phyloP scores from a whole-genome alignment of 768 basidiomycete species.

The Aureoboletus auriporus region DNA sequence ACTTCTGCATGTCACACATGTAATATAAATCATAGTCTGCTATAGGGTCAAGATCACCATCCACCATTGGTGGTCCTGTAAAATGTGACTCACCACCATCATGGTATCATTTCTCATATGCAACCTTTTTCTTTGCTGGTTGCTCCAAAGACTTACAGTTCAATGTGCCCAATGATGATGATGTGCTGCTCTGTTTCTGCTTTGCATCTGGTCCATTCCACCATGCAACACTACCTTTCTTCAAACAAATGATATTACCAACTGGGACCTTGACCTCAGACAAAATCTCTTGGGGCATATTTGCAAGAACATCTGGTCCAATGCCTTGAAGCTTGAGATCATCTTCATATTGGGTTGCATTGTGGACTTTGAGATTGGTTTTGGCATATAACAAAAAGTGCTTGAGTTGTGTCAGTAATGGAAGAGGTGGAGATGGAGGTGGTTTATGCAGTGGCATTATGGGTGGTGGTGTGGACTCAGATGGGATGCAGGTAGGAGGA shows the following conservation, averaged over 20 bases:
- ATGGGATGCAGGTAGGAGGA: too few relatives aligned
- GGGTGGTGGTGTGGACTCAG: too few relatives aligned
- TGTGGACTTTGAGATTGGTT: too few relatives aligned
- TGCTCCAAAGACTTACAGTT: too few relatives aligned
- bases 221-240: not conserved
- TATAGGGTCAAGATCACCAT: too few relatives aligned
- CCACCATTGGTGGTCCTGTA: slow-evolving; percentile 1
- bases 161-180: not conserved
- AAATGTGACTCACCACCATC: not conserved
- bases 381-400: too few relatives aligned
- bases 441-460: too few relatives aligned
- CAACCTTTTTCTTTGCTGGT: not conserved
- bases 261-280: not conserved
- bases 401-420: too few relatives aligned
- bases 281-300: not conserved
- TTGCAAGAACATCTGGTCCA: not conserved
- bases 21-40: not conserved
- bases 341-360: too few relatives aligned
- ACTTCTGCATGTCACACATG: not conserved
- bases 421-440: too few relatives aligned
- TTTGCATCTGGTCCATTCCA: slow-evolving; percentile 2
- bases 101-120: slow-evolving; percentile 1
- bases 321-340: not conserved
- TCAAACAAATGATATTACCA: not conserved
- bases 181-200: not conserved